Percentiles rank a stretch among this genome's conserved stretches.
Conservation (phyloP, 352 stramenopile species). For the Blastocystis hominis region DNA sequence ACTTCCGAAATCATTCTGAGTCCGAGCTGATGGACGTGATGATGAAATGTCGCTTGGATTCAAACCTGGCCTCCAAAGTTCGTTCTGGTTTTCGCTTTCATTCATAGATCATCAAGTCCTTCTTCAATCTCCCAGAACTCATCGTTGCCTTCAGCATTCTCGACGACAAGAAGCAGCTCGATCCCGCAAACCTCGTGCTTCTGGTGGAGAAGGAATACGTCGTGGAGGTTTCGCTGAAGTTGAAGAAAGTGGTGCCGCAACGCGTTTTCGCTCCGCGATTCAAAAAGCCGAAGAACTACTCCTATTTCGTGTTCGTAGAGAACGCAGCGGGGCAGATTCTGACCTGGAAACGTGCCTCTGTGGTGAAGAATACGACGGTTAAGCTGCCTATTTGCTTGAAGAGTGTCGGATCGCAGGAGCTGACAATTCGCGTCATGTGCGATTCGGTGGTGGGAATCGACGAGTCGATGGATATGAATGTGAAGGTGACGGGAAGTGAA, state of each 20-base stretch:
- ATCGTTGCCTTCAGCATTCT: not conserved
- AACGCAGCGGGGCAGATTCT: not conserved
- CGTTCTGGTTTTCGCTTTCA: not conserved
- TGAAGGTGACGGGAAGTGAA: constrained; percentile 9
- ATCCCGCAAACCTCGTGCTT: not conserved
- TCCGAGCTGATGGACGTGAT: constrained; percentile 13
- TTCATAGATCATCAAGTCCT: constrained; percentile 31
- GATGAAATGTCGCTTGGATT: not conserved
- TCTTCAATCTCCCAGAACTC: constrained; percentile 8
- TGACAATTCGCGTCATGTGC: constrained; percentile 5
- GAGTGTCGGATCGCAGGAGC: not conserved
- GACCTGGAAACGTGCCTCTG: constrained; percentile 33
- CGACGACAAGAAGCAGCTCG: not conserved
- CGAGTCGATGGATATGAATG: not conserved
- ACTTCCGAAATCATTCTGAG: not conserved
- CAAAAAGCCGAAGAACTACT: constrained; percentile 59
- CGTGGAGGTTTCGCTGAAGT: not conserved
- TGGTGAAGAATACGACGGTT: not conserved
- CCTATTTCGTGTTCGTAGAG: constrained; percentile 18
- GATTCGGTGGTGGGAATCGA: constrained; percentile 49
- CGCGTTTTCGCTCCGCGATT: constrained; percentile 44
- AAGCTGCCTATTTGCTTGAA: not conserved
- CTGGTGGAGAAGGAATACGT: constrained; percentile 8
- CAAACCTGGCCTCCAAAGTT: not conserved
- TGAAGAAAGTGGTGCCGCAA: constrained; percentile 16